A percentile compares a stretch with the other conserved stretches of the same genome.
These are phyloP conservation scores for Echinochloa phyllopogon DNA, from an alignment of 176 grass and related monocot genomes.

Conservation along the genomic window DNA sequence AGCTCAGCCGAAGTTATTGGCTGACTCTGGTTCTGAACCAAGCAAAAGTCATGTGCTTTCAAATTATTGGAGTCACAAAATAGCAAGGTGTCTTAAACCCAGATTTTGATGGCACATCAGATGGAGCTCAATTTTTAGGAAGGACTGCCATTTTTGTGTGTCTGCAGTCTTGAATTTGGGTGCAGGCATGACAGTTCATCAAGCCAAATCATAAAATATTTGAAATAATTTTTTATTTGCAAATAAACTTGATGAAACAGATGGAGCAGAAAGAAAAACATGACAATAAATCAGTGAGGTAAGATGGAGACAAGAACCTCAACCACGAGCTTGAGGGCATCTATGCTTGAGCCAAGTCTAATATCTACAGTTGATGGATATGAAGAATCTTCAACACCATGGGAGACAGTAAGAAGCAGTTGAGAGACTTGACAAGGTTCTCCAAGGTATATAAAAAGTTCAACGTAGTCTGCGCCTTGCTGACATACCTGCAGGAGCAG, in stretches of 20 bases:
- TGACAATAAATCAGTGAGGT: constrained; percentile 28
- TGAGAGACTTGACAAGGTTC: constrained; percentile 90
- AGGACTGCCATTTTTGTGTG: neutral
- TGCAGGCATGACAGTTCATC: neutral
- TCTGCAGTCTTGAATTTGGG: constrained; percentile 27
- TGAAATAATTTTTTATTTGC: constrained; percentile 13
- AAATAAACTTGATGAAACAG: constrained; percentile 27
- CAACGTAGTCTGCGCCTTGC: constrained; percentile 89
- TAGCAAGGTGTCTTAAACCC: constrained; percentile 20
- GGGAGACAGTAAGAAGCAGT: constrained; percentile 91
- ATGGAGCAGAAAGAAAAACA: neutral
- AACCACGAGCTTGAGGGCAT: constrained; percentile 89
- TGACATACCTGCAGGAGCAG: constrained; percentile 83
- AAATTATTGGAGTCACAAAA: constrained; percentile 36
- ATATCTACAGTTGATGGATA: constrained; percentile 88
- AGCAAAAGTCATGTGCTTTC: constrained; percentile 8
- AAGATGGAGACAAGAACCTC: constrained; percentile 70
- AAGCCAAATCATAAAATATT: constrained; percentile 26
- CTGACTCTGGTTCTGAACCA: constrained; percentile 34
- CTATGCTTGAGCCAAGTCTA: constrained; percentile 88
- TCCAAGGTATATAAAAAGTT: constrained; percentile 94
- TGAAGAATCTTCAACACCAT: constrained; percentile 81
- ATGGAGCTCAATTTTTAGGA: constrained; percentile 28
- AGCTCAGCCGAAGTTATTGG: constrained; percentile 1
- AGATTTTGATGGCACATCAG: constrained; percentile 30